These are phyloP conservation scores for Trichoderma cornu-damae DNA, from an alignment of 2,329 filamentous ascomycete genomes.

Conservation along the genomic window DNA sequence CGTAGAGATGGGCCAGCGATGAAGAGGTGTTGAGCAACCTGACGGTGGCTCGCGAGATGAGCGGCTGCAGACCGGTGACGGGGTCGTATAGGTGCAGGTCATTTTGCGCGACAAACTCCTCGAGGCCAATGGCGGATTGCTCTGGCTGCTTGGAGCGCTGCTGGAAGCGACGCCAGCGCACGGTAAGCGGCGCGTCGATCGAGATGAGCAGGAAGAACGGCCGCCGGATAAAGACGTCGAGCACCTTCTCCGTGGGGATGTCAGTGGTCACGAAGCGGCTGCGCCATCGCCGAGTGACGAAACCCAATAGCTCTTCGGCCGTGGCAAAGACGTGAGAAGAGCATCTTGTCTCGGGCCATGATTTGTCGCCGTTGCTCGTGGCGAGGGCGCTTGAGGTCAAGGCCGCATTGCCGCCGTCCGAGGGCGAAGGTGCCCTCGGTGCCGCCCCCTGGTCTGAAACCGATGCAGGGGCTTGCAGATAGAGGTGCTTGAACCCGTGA, in stretches of 20 bases:
- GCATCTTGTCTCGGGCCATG: conserved; percentile 26
- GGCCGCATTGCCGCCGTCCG: conserved; percentile 19
- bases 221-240: conserved; percentile 70
- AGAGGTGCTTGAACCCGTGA: conserved; percentile 73
- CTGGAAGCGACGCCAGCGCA: conserved; percentile 77
- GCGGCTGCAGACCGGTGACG: conserved; percentile 59
- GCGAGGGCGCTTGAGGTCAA: conserved; percentile 27
- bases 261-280: conserved; percentile 82
- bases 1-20: conserved; percentile 65
- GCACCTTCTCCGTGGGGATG: conserved; percentile 64
- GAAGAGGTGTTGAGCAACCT: conserved; percentile 80
- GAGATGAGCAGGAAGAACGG: conserved; percentile 93
- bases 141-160: conserved; percentile 25
- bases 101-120: conserved; percentile 52
- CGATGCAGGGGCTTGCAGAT: conserved; percentile 39
- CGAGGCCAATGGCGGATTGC: conserved; percentile 39
- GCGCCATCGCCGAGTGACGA: conserved; percentile 79
- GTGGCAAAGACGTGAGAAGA: conserved; percentile 48
- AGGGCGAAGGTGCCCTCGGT: not conserved
- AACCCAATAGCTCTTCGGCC: conserved; percentile 68
- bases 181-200: conserved; percentile 79
- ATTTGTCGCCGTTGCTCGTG: conserved; percentile 26
- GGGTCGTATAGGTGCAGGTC: conserved; percentile 74
- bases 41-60: conserved; percentile 77
- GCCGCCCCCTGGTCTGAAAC: not conserved